phyloP scores from a whole-genome alignment of 371 early-diverging fungal species.

The Astathelohania contejeani region DNA sequence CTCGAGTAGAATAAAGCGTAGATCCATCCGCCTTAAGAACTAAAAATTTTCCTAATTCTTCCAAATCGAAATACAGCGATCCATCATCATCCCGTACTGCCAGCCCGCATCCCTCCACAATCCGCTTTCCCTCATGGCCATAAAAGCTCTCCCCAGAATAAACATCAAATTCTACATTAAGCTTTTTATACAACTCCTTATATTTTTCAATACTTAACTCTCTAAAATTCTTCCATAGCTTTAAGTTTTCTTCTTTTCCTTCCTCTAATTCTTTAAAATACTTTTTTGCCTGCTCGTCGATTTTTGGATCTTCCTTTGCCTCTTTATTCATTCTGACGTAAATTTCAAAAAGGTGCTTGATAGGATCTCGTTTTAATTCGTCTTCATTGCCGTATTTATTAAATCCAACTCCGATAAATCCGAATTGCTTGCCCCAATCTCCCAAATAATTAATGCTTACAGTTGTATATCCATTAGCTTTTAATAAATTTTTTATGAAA shows the following conservation, averaged over 20 bases:
- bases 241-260: constrained; percentile 66
- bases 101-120: constrained; percentile 58
- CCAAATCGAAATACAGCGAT: constrained; percentile 45
- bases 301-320: constrained; percentile 56
- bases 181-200: constrained; percentile 70
- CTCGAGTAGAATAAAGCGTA: constrained; percentile 85
- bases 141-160: constrained; percentile 95
- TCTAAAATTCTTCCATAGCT: constrained; percentile 75
- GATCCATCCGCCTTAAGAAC: constrained; percentile 85
- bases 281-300: constrained; percentile 72
- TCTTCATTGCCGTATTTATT: constrained; percentile 64
- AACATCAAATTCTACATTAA: constrained; percentile 81
- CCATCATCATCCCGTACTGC: constrained; percentile 54
- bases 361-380: constrained; percentile 64
- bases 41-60: constrained; percentile 51
- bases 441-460: constrained; percentile 90
- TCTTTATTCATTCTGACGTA: constrained; percentile 76
- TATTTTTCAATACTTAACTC: constrained; percentile 80
- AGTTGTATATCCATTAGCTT: constrained; percentile 68
- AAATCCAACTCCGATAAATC: constrained; percentile 77
- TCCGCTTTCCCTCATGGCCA: constrained; percentile 60
- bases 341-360: constrained; percentile 76
- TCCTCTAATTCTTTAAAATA: constrained; percentile 94
- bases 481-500: constrained; percentile 66
- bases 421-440: constrained; percentile 99